These are phyloP conservation scores for Lagerstroemia speciosa DNA, from an alignment of 345 rosid species.

Conservation along the genomic window DNA sequence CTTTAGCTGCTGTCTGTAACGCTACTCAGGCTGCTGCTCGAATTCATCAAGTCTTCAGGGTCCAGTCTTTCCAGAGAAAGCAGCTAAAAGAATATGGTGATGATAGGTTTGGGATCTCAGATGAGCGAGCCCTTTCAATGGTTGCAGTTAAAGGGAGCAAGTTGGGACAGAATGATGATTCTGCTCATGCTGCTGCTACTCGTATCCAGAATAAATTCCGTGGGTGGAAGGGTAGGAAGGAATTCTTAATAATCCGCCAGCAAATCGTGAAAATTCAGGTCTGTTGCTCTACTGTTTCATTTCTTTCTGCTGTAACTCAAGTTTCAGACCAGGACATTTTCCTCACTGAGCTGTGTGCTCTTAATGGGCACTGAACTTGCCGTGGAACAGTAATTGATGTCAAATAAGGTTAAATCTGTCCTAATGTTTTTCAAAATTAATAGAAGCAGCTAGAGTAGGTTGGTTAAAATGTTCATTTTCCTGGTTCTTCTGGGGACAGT, in stretches of 20 bases:
- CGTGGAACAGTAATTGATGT: not conserved
- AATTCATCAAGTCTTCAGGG: constrained; percentile 79
- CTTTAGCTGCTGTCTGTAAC: constrained; percentile 76
- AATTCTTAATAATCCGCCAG: constrained; percentile 59
- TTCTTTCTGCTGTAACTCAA: not conserved
- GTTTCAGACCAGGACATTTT: not conserved
- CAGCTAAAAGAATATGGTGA: constrained; percentile 51
- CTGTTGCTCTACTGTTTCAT: not conserved
- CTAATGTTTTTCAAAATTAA: not conserved
- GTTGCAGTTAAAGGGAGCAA: constrained; percentile 48
- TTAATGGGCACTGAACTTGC: not conserved
- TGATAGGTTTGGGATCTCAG: constrained; percentile 44
- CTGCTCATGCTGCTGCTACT: constrained; percentile 65
- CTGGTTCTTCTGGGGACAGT: not conserved
- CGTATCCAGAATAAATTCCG: constrained; percentile 87
- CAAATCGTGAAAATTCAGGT: constrained; percentile 90
- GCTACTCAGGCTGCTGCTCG: constrained; percentile 89
- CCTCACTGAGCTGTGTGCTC: not conserved
- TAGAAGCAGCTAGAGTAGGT: not conserved
- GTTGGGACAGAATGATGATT: constrained; percentile 45
- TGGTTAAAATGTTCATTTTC: not conserved
- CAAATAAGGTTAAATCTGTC: not conserved
- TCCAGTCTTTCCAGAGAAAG: constrained; percentile 85
- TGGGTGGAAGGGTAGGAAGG: constrained; percentile 83
- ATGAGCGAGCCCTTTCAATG: constrained; percentile 66